Evolutionary conservation across 78 protist genomes (phyloP), one percentile per base, ranked within the genome.

Genomic region (slime mould (Dictyostelium discoideum)): DNA sequence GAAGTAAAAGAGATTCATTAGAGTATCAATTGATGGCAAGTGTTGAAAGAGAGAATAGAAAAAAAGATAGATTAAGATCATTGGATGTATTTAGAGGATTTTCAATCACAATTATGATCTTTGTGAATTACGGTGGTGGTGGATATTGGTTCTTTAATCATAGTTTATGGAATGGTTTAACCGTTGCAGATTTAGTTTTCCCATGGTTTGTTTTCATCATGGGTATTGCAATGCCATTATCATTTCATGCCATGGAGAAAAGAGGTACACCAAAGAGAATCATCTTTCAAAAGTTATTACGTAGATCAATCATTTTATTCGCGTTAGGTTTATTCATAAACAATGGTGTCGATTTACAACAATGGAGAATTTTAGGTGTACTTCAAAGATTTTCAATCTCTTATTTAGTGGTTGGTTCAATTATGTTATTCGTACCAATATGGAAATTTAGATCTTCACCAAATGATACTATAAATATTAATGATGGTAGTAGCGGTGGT

Each of bases 61-160:
- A 82, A 46, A 90, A 92, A 54, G 96, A 86, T 90, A 18, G 96
- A 29, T 14, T 90, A 40, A 80, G 57, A 50, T 90, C 95, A 72
- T 69, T 97, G 39, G 98, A 97, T 84, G 92, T 86, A 4, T 93
- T 97, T 93, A 93, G 98, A 26, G 98, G 98, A 29, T 29, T 95
- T 13, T 92, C 97, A 22, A 86, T 97, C 10, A 90, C 92, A 46
- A 77, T 97, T 73, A 97, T 97, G 98, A 89, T 97, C 24, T 90
- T 97, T 67, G 98, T 97, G 32, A 97, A 97, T 86, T 97, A 94
- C 82, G 97, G 98, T 67, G 98, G 98, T 5, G 97, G 98, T 72
- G 97, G 96, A 20, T 97, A 97, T 80, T 97, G 96, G 96, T 96
- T 80, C 63, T 96, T 97, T 77, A 77, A 97, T 48, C 98, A 97